These are phyloP conservation scores for Epichloe festucae DNA, from an alignment of 2,329 filamentous ascomycete genomes.

Conservation along the genomic window DNA sequence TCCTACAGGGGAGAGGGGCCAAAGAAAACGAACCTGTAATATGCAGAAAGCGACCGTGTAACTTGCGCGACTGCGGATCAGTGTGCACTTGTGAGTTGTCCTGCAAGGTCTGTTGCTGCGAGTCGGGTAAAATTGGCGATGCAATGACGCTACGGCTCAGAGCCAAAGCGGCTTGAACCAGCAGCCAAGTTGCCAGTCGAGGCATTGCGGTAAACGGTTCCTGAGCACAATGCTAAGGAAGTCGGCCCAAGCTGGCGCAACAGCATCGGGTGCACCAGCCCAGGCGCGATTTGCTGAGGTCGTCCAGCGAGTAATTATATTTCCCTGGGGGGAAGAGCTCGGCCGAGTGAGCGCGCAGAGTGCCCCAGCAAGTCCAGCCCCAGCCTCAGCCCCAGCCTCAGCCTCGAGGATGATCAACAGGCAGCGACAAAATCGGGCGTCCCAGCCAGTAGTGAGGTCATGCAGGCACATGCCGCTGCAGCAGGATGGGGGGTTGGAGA, in stretches of 20 bases:
- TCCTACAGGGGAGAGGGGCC: not conserved
- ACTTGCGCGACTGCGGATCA: constrained; percentile 24
- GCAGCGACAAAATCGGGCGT: not conserved
- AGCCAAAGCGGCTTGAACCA: constrained; percentile 14
- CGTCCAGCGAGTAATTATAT: not conserved
- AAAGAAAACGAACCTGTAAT: constrained; percentile 57
- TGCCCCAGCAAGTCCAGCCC: no score
- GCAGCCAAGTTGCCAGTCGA: constrained; percentile 16
- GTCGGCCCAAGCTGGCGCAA: not conserved
- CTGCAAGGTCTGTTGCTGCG: constrained; percentile 7
- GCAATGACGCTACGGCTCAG: constrained; percentile 11
- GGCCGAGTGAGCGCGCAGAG: no score
- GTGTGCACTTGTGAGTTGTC: not conserved
- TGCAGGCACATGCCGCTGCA: not conserved
- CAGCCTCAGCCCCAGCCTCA: not conserved
- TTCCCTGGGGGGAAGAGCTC: not conserved
- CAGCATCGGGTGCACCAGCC: not conserved
- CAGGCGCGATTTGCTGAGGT: not conserved
- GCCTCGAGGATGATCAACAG: not conserved
- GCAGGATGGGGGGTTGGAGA: not conserved
- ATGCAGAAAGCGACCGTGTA: constrained; percentile 71
- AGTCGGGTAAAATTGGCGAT: constrained; percentile 12
- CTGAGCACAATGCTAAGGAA: not conserved
- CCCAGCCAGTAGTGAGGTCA: not conserved
- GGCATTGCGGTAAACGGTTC: constrained; percentile 9